Base-by-base conservation (phyloP, 73 alveolate genomes). In the Paramecium sexaurelia region DNA sequence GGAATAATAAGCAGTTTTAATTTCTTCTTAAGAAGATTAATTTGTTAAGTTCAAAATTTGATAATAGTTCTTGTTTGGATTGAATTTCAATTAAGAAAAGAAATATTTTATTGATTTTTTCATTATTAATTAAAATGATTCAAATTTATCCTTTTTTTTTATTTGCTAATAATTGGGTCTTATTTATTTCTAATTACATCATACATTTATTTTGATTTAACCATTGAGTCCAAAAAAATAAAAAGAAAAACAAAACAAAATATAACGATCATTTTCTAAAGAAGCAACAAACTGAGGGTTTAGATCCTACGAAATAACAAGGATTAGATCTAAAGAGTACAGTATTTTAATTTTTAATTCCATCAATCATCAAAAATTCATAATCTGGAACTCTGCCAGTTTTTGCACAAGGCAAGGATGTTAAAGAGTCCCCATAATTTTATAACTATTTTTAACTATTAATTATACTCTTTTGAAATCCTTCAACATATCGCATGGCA, bases 1-100 rank as follows among this genome's bases (percentile, higher is more conserved):
- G n/a, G 67, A 61, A 37, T 86, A 86, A 51, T 86, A 86, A 4
- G 85, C 61, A n/a, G 61, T 66, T 57, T 86, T 86, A 15, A 86
- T 86, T 61, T 86, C 86, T 32, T 86, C 93, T 26, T 35, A 35
- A 17, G 87, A n/a, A 56, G 93, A 37, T 55, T 56, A 27, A 27
- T 85, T 40, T 35, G 35, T 29, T 26, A 85, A 55, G 15, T 85
- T 56, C 33, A 85, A 56, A 8, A 55, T 55, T 85, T 85, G 36
- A 27, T 55, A 85, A 56, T 85, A 85, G 39, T 85, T 71, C 61
- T 85, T 85, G 36, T 41, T 61, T 61, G 83, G 47, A 27, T 61
- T 61, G 83, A 61, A 61, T 61, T 61, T 61, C 83, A 61, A 61
- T 61, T 61, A 11, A 2, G 83, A 61, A 61, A 61, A 61, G 47